Conservation (phyloP, 306 rosid genomes). For the Castanea mollissima region DNA sequence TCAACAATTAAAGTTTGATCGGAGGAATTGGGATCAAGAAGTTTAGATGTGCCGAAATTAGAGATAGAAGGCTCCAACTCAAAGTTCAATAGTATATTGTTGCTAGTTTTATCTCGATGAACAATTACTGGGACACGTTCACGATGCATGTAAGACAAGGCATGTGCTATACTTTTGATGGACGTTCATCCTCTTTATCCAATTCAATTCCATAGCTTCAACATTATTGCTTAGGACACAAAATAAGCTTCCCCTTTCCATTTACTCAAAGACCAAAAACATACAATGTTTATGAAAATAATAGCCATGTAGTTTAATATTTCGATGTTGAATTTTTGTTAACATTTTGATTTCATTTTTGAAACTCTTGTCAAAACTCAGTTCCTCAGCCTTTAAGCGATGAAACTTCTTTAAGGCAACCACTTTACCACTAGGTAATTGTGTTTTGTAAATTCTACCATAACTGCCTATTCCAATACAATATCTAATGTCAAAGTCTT, state of each 20-base stretch:
- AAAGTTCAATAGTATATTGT: not conserved
- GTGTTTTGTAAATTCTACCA: conserved; percentile 6
- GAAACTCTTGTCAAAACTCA: not conserved
- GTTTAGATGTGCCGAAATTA: too few species aligned
- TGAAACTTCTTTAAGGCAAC: conserved; percentile 30
- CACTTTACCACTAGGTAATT: not conserved
- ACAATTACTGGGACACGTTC: conserved; percentile 7
- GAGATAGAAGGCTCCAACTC: too few species aligned
- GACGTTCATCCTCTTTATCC: conserved; percentile 10
- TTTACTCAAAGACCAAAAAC: conserved; percentile 24
- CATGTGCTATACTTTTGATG: not conserved
- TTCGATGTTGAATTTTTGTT: not conserved
- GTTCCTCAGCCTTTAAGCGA: not conserved
- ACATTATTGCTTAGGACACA: not conserved
- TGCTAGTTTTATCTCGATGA: conserved; percentile 9
- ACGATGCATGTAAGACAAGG: conserved; percentile 27
- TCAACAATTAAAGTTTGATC: too few species aligned
- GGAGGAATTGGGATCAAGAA: too few species aligned
- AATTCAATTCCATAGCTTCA: conserved; percentile 10
- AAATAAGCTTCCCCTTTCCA: conserved; percentile 24
- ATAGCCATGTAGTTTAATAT: conserved; percentile 13
- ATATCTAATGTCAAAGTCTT: not conserved
- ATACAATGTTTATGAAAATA: conserved; percentile 12
- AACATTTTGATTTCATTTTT: conserved; percentile 9
- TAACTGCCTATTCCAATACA: conserved; percentile 12